Base-by-base conservation (phyloP, 2,329 filamentous ascomycete species). In the Aspergillus udagawae region DNA sequence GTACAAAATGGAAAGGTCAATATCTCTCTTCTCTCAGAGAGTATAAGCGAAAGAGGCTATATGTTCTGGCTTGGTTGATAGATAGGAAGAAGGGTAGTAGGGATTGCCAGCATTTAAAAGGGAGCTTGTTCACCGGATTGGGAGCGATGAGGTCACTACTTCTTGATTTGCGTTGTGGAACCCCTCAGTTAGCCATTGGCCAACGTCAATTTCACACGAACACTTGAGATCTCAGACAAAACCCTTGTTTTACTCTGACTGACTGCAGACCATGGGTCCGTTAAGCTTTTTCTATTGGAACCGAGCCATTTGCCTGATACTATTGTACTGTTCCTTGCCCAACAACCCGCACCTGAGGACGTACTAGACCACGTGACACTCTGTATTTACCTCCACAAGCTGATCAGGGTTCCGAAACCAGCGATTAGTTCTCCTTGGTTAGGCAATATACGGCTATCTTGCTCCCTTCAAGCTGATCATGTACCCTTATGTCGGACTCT, bases 81-180 rank as follows among this genome's bases (percentile, higher is more conserved):
- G 54, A 44, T 28, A 23, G n/a, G 17, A 44, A 27, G 17, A 23
- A 49, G 28, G 6, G 17, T 10, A 44, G 44, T 20, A 45, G 52
- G 52, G 32, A 38, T 7, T 17, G 32, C 14, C 4, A 38, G 14
- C 6, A 38, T 38, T 35, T 38, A 38, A 38, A 35, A 17, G 14
- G 32, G 14, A 38, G 14, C 32, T 7, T 14, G 29, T 1, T 52
- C 44, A 45, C 49, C 53, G 56, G 48, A 25, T 44, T 7, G 28
- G 32, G 9, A 35, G 32, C 45, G 41, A 58, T 58, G 56, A 58
- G 50, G 49, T 58, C 56, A 58, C 49, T 45, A 6, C 3, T 2
- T 29, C 49, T 42, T 41, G 29, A 38, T 38, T 28, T 17, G 28
- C 28, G n/a, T 44, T 45, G 25, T 42, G 41, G 5, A 38, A 38